These are phyloP conservation scores for Calendula officinalis DNA, from an alignment of 129 eudicot genomes.

Conservation along the genomic window DNA sequence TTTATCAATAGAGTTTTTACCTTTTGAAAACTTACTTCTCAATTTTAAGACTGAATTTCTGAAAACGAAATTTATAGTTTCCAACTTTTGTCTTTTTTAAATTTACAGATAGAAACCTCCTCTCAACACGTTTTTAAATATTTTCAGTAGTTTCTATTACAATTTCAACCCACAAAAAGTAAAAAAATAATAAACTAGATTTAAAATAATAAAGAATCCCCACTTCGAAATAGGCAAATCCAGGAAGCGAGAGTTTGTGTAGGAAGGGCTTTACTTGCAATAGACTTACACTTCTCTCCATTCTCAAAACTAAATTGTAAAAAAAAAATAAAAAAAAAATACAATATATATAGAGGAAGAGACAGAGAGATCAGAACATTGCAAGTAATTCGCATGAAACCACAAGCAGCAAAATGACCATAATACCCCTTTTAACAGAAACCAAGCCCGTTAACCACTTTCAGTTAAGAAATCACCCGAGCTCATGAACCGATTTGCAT, in stretches of 20 bases:
- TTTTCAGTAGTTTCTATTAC: too few species aligned
- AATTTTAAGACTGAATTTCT: too few species aligned
- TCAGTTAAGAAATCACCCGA: constrained; percentile 47
- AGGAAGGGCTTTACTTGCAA: constrained; percentile 25
- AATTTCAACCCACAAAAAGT: too few species aligned
- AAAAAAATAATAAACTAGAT: not conserved
- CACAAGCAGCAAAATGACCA: constrained; percentile 31
- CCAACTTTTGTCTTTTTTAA: too few species aligned
- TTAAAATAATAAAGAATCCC: constrained; percentile 28
- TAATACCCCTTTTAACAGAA: constrained; percentile 9
- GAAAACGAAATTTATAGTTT: too few species aligned
- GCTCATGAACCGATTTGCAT: constrained; percentile 37
- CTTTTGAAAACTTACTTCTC: too few species aligned
- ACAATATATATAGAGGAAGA: not conserved
- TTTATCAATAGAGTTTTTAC: too few species aligned
- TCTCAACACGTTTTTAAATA: too few species aligned
- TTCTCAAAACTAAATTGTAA: constrained; percentile 13
- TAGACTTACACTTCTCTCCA: constrained; percentile 26
- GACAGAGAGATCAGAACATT: constrained; percentile 22
- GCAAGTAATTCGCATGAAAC: constrained; percentile 20
- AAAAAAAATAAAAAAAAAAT: constrained; percentile 6
- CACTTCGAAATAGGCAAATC: constrained; percentile 18
- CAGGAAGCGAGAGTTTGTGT: constrained; percentile 1
- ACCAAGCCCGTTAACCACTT: constrained; percentile 23
- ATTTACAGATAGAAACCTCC: too few species aligned